A percentile compares a stretch with the other conserved stretches of the same genome.
Conservation (phyloP, 768 basidiomycete species). For the Pisolithus albus region DNA sequence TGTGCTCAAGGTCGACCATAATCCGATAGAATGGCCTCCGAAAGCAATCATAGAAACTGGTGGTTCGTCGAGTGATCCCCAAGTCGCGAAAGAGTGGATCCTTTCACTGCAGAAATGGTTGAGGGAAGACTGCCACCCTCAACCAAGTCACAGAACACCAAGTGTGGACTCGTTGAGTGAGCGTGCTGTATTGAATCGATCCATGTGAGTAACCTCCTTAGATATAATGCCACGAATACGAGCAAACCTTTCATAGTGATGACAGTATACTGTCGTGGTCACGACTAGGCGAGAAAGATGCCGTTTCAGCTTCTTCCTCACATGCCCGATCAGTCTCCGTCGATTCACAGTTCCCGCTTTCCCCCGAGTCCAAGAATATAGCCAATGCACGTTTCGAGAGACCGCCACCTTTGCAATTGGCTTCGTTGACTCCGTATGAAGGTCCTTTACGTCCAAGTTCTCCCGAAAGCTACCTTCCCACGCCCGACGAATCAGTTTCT, state of each 20-base stretch:
- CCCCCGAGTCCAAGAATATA: conserved; percentile 18
- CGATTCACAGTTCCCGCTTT: conserved; percentile 47
- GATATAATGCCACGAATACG: background rate
- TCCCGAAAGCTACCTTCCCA: conserved; percentile 49
- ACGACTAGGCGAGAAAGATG: conserved; percentile 32
- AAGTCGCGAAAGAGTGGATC: conserved; percentile 68
- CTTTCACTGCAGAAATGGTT: conserved; percentile 70
- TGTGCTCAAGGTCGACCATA: conserved; percentile 81
- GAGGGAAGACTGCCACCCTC: conserved; percentile 38
- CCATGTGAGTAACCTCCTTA: conserved; percentile 17
- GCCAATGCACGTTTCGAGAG: conserved; percentile 28
- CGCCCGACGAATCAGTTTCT: conserved; percentile 48
- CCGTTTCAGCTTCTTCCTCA: conserved; percentile 34
- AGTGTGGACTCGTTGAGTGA: conserved; percentile 49
- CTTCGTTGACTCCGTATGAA: conserved; percentile 36
- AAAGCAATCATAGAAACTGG: conserved; percentile 43
- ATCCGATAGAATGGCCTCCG: conserved; percentile 93
- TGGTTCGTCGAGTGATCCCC: conserved; percentile 37
- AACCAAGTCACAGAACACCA: conserved; percentile 26
- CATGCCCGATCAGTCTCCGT: conserved; percentile 57
- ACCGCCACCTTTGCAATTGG: conserved; percentile 45
- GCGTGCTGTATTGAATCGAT: conserved; percentile 29
- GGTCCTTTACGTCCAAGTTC: conserved; percentile 43
- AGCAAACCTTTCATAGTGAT: conserved; percentile 25
- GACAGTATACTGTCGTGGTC: conserved; percentile 40